phyloP scores from a whole-genome alignment of 2,329 filamentous ascomycete genomes.

The Aspergillus ochraceoroseus region DNA sequence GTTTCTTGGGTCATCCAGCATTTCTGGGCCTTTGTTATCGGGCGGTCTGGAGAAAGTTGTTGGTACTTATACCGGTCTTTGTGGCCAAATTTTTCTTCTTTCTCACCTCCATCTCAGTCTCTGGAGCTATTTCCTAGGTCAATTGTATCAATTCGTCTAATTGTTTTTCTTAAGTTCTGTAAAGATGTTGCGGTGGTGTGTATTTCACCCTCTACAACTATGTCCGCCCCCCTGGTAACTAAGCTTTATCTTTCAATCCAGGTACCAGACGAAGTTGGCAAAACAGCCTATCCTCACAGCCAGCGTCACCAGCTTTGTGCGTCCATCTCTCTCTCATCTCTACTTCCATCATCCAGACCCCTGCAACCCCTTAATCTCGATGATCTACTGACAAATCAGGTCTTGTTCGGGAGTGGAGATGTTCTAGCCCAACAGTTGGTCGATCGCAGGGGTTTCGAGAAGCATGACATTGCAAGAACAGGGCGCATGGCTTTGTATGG shows the following conservation, averaged over 20 bases:
- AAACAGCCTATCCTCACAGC: constrained; percentile 82
- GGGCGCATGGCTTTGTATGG: constrained; percentile 49
- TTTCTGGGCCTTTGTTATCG: constrained; percentile 21
- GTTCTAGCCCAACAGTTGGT: constrained; percentile 85
- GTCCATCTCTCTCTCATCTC: constrained; percentile 17
- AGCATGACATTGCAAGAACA: constrained; percentile 60
- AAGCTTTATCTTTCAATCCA: constrained; percentile 30
- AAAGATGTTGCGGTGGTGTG: constrained; percentile 39
- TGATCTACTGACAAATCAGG: constrained; percentile 35
- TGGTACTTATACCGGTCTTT: constrained; percentile 15
- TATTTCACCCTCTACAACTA: constrained; percentile 6
- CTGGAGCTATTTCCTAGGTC: background rate
- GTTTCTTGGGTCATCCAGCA: constrained; percentile 12
- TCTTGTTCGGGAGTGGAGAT: constrained; percentile 91
- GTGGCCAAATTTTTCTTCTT: constrained; percentile 3
- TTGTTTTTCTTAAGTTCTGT: background rate
- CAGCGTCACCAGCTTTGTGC: constrained; percentile 74
- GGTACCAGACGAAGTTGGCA: constrained; percentile 83
- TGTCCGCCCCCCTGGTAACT: constrained; percentile 11
- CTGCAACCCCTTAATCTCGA: too few species aligned
- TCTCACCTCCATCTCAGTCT: background rate
- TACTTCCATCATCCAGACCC: background rate
- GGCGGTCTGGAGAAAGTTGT: constrained; percentile 17
- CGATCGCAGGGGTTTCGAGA: constrained; percentile 69
- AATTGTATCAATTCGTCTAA: constrained; percentile 1